Conservation (phyloP, 2,329 filamentous ascomycete species). For the Exophiala dermatitidis region DNA sequence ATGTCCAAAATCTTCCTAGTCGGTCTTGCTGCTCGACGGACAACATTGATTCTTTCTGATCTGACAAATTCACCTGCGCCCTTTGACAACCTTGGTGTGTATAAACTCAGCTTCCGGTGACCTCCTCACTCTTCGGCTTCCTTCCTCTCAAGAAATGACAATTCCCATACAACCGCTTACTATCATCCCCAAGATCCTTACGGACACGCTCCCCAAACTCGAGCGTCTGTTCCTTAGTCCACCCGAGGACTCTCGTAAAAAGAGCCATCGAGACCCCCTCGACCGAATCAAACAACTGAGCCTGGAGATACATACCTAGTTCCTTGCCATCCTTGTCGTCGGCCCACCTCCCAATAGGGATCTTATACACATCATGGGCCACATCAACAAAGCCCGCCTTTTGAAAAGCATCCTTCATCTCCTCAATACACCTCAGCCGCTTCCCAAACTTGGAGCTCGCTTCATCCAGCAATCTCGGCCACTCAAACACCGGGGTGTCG, state of each 20-base stretch:
- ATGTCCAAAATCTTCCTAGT: not conserved
- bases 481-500: not conserved
- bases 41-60: too few species aligned
- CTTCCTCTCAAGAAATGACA: conserved; percentile 13
- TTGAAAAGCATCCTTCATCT: conserved; percentile 28
- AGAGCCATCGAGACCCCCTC: conserved; percentile 35
- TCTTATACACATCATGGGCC: conserved; percentile 28
- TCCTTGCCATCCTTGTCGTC: conserved; percentile 26
- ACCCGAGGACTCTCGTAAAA: conserved; percentile 33
- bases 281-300: conserved; percentile 30
- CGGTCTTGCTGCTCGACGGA: not conserved
- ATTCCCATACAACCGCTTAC: conserved; percentile 8
- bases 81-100: too few species aligned
- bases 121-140: not conserved
- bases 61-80: too few species aligned
- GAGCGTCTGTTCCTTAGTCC: conserved; percentile 28
- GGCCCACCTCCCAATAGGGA: conserved; percentile 30
- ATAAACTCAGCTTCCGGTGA: too few species aligned
- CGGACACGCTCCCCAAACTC: conserved; percentile 2
- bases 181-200: conserved; percentile 8
- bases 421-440: conserved; percentile 18
- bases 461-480: conserved; percentile 4
- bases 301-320: conserved; percentile 32
- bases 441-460: conserved; percentile 6
- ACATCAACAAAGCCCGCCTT: conserved; percentile 33